Base-by-base conservation (phyloP, 2,329 filamentous ascomycete genomes). In the Botryotinia calthae region DNA sequence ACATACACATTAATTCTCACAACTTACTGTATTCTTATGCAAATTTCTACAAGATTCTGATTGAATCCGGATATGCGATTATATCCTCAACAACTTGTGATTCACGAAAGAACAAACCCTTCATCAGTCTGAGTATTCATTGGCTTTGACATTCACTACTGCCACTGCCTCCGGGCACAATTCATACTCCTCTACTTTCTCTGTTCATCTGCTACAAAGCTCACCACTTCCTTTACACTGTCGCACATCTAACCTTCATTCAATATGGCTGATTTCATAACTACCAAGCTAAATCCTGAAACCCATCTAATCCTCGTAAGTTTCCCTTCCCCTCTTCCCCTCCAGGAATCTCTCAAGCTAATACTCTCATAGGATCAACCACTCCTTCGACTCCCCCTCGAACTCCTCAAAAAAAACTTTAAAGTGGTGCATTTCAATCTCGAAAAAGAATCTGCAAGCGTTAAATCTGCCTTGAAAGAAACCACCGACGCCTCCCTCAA, bases 321-420 rank as follows among this genome's bases (percentile, higher is more conserved):
- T 56, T 18, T 56, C 6, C 20, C n/a, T 42, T 34, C 64, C 40
- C n/a, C 28, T 42, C 61, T 63, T 61, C 64, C 58, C 61, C 16
- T 67, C 51, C 68, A 68, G 51, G 73, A 65, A 71, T 62, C 25
- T 74, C 77, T 74, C 78, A 66, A 68, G 40, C 72, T 62, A 63
- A 67, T 42, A 34, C 76, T n/a, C 54, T 22, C 44, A 42, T 20
- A 95, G 94, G 96, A 99, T 81, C 95, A 98, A 87, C 92, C 95
- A 6, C 92, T 98, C 76, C 90, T 99, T 77, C 94, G 95, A 48
- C 89, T 98, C 34, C 96, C 96, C 28, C 92, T 95, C 83, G 96
- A 98, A 81, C 91, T 98, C 73, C 90, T 97, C 34, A 92, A 94
- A 72, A 95, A 96, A 82, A 98, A 97, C 84, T 97, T 98, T 84